Evolutionary conservation across 768 basidiomycete species (phyloP).

Genomic region (Lactifluus volemus): DNA sequence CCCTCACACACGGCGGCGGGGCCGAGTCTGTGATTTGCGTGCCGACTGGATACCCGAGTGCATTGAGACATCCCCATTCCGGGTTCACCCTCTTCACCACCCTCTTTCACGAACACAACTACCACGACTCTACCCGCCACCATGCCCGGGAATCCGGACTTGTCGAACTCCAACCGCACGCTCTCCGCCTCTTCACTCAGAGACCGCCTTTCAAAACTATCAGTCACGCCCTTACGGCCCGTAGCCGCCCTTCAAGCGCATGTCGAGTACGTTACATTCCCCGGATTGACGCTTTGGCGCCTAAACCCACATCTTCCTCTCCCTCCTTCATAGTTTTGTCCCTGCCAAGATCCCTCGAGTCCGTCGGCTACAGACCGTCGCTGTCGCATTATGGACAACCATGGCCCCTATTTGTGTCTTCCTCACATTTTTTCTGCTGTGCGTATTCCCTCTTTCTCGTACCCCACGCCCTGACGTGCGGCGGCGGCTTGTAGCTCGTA

Average conservation of each 20-base stretch:
- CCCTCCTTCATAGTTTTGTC: slow-evolving; percentile 49
- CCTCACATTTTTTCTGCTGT: slow-evolving; percentile 79
- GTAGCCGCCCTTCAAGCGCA: slow-evolving; percentile 62
- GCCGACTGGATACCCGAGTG: not conserved
- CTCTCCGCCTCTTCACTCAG: slow-evolving; percentile 56
- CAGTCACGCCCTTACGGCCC: slow-evolving; percentile 49
- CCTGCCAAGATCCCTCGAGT: slow-evolving; percentile 81
- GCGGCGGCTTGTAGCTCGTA: slow-evolving; percentile 51
- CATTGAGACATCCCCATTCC: not conserved
- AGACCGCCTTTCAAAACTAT: slow-evolving; percentile 43
- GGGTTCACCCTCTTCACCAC: not conserved
- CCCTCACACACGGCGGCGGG: no score
- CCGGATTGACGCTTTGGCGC: not conserved
- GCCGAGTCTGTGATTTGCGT: no score
- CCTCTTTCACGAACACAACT: not conserved
- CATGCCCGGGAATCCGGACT: slow-evolving; percentile 17
- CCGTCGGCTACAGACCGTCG: slow-evolving; percentile 80
- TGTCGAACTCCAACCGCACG: slow-evolving; percentile 36
- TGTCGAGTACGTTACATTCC: slow-evolving; percentile 50
- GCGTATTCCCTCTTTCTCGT: slow-evolving; percentile 25
- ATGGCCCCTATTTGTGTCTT: slow-evolving; percentile 58
- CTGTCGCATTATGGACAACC: slow-evolving; percentile 84
- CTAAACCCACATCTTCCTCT: not conserved
- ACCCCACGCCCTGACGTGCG: not conserved
- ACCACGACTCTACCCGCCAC: not conserved